phyloP scores from a whole-genome alignment of 768 basidiomycete species.

The Exidia glandulosa region DNA sequence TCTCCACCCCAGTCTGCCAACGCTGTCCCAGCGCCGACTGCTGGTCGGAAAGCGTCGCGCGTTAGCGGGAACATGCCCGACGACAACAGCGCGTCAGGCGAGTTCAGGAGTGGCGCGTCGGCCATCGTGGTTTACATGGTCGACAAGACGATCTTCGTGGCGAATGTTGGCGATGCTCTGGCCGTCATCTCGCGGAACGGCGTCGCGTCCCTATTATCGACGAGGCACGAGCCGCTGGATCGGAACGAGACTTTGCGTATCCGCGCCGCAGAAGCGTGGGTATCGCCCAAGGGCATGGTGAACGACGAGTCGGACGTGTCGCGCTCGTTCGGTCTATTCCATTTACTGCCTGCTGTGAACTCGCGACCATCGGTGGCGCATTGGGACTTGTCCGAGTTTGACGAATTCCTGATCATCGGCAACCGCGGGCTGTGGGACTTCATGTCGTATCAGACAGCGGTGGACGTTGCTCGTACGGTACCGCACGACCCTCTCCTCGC shows the following conservation, averaged over 20 bases:
- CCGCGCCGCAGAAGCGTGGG: constrained; percentile 85
- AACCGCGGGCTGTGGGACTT: constrained; percentile 91
- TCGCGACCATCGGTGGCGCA: constrained; percentile 69
- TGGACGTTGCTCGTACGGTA: constrained; percentile 84
- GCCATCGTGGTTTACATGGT: constrained; percentile 80
- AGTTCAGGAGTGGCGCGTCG: constrained; percentile 61
- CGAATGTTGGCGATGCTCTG: constrained; percentile 80
- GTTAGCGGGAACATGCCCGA: constrained; percentile 17
- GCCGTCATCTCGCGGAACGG: constrained; percentile 79
- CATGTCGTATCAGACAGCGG: constrained; percentile 88
- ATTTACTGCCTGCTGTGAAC: constrained; percentile 82
- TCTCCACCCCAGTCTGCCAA: constrained; percentile 9
- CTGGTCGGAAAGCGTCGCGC: constrained; percentile 43
- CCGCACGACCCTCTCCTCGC: constrained; percentile 78
- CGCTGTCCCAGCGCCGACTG: constrained; percentile 12
- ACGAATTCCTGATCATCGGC: constrained; percentile 94
- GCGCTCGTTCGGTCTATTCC: constrained; percentile 89
- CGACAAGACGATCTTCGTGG: constrained; percentile 72
- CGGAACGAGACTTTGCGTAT: constrained; percentile 77
- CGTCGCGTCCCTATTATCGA: constrained; percentile 60
- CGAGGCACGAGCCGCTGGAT: constrained; percentile 84
- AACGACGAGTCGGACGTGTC: constrained; percentile 89
- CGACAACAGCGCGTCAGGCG: constrained; percentile 31
- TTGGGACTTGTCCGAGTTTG: constrained; percentile 63
- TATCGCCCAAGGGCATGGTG: constrained; percentile 80